Evolutionary conservation across 441 rosid genomes (phyloP).

Genomic region (Jatropha podagrica): DNA sequence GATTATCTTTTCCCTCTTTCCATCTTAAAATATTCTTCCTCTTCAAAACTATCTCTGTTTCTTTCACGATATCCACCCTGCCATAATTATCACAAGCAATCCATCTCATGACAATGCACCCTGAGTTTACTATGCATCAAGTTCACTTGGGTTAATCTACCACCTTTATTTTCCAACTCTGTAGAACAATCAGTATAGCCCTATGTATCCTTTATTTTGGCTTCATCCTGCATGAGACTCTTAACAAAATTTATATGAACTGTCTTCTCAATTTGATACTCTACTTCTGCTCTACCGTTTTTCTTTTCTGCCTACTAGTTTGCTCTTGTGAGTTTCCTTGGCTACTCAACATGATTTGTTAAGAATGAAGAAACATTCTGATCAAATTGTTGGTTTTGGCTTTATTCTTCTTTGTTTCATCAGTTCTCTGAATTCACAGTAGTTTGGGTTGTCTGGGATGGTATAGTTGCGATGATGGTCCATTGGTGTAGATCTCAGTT

Average conservation of each 20-base stretch:
- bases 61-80: neutral
- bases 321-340: neutral
- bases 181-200: neutral
- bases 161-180: neutral
- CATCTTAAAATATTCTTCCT: neutral
- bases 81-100: neutral
- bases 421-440: neutral
- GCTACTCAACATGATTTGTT: neutral
- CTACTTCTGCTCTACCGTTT: neutral
- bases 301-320: neutral
- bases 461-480: no score
- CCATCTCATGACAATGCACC: neutral
- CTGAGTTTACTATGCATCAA: neutral
- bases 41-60: neutral
- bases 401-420: neutral
- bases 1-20: neutral
- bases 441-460: neutral
- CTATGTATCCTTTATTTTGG: neutral
- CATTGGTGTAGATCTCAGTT: neutral
- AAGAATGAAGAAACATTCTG: neutral
- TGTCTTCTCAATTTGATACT: neutral
- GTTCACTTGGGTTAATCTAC: neutral
- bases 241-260: neutral
- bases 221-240: neutral
- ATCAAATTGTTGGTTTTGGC: neutral